These are phyloP conservation scores for Withania somnifera DNA, from an alignment of 305 asterid genomes.

Conservation along the genomic window DNA sequence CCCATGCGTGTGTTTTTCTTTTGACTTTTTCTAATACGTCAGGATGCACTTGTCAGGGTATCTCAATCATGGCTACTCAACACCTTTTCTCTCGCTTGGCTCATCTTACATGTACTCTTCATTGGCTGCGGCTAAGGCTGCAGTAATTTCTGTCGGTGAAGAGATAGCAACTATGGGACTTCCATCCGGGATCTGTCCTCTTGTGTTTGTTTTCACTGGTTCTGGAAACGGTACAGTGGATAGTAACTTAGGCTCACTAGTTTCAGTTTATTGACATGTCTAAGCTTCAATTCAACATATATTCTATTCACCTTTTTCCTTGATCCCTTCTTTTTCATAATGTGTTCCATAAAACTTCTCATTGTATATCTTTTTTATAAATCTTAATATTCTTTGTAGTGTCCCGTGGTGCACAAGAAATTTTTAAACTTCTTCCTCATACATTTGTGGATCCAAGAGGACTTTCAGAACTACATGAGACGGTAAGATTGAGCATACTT, in stretches of 20 bases:
- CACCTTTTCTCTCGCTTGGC: slow-evolving; percentile 91
- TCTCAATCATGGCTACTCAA: slow-evolving; percentile 87
- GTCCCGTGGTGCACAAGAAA: slow-evolving; percentile 85
- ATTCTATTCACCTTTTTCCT: neutral
- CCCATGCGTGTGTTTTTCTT: neutral
- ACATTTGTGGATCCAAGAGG: slow-evolving; percentile 53
- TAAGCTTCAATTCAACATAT: neutral
- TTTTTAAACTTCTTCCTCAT: slow-evolving; percentile 93
- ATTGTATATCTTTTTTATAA: neutral
- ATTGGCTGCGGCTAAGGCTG: slow-evolving; percentile 91
- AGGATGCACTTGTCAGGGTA: slow-evolving; percentile 45
- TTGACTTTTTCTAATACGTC: neutral
- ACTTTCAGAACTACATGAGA: slow-evolving; percentile 61
- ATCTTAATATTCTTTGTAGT: slow-evolving; percentile 30
- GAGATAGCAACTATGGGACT: slow-evolving; percentile 87
- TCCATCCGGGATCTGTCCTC: slow-evolving; percentile 73
- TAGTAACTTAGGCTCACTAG: neutral
- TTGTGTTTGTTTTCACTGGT: slow-evolving; percentile 90
- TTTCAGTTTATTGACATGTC: neutral
- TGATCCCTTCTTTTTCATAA: neutral
- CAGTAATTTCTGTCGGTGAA: slow-evolving; percentile 89
- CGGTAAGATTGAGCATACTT: slow-evolving; percentile 24
- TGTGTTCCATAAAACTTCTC: neutral
- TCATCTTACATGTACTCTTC: slow-evolving; percentile 93
- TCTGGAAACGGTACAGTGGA: slow-evolving; percentile 65